Base-by-base conservation (phyloP, 768 basidiomycete genomes). In the Agaricus sinodeliciosus region DNA sequence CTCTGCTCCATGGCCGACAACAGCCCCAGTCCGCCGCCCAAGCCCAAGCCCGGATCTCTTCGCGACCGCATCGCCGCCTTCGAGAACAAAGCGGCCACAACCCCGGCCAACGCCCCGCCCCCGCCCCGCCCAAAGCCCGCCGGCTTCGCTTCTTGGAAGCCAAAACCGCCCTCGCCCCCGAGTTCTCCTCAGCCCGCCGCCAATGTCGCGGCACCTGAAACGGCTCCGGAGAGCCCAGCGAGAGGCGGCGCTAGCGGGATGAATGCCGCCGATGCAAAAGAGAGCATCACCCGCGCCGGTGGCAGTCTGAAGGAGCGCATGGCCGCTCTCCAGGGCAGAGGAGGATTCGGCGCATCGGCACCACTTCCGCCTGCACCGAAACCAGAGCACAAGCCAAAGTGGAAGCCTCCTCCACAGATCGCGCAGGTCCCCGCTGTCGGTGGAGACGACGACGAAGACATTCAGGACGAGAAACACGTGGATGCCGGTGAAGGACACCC, bases 291-390 rank as follows among this genome's bases (percentile, higher is more conserved):
- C 4, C 82, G 82, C 51, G 50, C 34, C 9, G 86, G 80, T 2
- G 86, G 81, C 4, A 90, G 89, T 52, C 69, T 98, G 59, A 94
- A 85, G 71, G 95, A 96, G 55, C 82, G 95, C 35, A 96, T 98
- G 93, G 93, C 93, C 27, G 92, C 93, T 2, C 71, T 97, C 35
- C 89, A 93, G 65, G 90, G 88, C 7, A 83, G 77, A 42, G 87
- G 89, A 13, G 91, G 74, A 9, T 91, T 95, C 62, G 89, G 89
- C 13, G 77, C 72, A 1, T 76, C 84, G 1, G 28, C 37, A 4
- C 37, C 52, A 11, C 76, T 78, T 4, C 67, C 73, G 35, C 59
- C 74, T 9, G 67, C 75, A 6, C 79, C 86, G 1, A 79, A 81
- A 53, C 83, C 85, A 4, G 69, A 85, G 61, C 43, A 50, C 8